Evolutionary conservation across 1,284 basidiomycete genomes (phyloP).

Genomic region (Ustilago hordei): DNA sequence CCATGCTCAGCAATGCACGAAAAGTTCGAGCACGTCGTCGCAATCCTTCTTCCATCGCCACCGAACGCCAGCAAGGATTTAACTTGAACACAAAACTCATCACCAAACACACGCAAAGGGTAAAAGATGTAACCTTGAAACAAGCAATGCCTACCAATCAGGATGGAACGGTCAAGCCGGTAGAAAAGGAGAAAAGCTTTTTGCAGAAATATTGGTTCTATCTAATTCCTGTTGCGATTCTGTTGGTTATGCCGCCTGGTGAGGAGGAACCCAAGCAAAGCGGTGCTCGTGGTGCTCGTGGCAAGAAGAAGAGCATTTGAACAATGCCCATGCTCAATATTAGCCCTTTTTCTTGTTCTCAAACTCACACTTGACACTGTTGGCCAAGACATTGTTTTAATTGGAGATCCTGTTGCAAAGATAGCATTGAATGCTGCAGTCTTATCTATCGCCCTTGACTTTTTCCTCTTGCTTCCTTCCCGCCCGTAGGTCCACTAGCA

Average conservation of each 20-base stretch:
- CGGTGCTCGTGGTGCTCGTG: slow-evolving; percentile 6
- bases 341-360: too few relatives aligned
- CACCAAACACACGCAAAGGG: not conserved
- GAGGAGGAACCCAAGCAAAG: slow-evolving; percentile 39
- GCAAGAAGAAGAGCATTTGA: too few relatives aligned
- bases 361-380: too few relatives aligned
- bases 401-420: too few relatives aligned
- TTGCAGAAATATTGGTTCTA: slow-evolving; percentile 63
- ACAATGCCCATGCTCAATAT: too few relatives aligned
- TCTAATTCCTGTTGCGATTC: slow-evolving; percentile 45
- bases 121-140: slow-evolving; percentile 1
- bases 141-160: slow-evolving; percentile 36
- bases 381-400: too few relatives aligned
- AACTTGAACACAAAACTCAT: slow-evolving; percentile 10
- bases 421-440: not conserved
- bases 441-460: not conserved
- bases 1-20: not conserved
- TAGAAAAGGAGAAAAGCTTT: slow-evolving; percentile 42
- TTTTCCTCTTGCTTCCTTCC: not conserved
- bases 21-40: not conserved
- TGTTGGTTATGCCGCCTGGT: slow-evolving; percentile 49
- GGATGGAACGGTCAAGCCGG: slow-evolving; percentile 34
- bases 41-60: not conserved
- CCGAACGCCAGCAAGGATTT: not conserved
- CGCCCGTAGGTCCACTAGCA: not conserved